Evolutionary conservation across 2,329 filamentous ascomycete species (phyloP).

Genomic region (Xylaria sp.): DNA sequence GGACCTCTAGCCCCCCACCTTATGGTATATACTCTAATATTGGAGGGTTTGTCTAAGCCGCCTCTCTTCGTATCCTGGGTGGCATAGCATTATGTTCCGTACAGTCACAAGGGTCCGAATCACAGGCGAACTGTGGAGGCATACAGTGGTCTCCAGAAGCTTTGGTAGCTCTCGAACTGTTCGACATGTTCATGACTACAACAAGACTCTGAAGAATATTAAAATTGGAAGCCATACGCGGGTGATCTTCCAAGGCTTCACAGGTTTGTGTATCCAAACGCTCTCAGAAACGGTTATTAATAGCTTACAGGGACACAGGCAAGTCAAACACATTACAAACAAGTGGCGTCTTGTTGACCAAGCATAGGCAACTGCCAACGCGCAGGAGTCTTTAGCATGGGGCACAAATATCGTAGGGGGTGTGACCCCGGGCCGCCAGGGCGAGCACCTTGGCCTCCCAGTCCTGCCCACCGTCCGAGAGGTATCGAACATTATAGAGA

Average conservation of each 20-base stretch:
- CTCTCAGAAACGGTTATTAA: background rate
- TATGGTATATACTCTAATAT: background rate
- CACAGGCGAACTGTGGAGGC: constrained; percentile 1
- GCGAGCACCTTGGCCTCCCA: constrained; percentile 73
- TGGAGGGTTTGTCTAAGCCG: background rate
- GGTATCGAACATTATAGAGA: constrained; percentile 35
- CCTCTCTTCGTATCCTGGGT: background rate
- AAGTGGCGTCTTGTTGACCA: background rate
- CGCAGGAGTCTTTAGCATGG: constrained; percentile 74
- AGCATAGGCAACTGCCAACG: constrained; percentile 70
- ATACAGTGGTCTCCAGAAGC: constrained; percentile 11
- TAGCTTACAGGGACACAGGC: constrained; percentile 30
- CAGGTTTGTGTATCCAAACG: constrained; percentile 34
- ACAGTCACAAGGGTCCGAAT: background rate
- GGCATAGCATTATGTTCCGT: background rate
- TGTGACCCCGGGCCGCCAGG: constrained; percentile 70
- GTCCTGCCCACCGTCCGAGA: constrained; percentile 69
- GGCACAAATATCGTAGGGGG: constrained; percentile 81
- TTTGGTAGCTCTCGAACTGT: constrained; percentile 28
- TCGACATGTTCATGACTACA: constrained; percentile 33
- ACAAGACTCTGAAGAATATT: constrained; percentile 41
- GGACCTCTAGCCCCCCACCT: background rate
- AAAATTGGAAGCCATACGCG: constrained; percentile 44
- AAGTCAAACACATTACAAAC: background rate
- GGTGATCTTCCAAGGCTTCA: constrained; percentile 48